Percentiles rank a stretch among this genome's conserved stretches.
Evolutionary conservation across 352 stramenopile species (phyloP).

Genomic region (Paralagenidium karlingii): DNA sequence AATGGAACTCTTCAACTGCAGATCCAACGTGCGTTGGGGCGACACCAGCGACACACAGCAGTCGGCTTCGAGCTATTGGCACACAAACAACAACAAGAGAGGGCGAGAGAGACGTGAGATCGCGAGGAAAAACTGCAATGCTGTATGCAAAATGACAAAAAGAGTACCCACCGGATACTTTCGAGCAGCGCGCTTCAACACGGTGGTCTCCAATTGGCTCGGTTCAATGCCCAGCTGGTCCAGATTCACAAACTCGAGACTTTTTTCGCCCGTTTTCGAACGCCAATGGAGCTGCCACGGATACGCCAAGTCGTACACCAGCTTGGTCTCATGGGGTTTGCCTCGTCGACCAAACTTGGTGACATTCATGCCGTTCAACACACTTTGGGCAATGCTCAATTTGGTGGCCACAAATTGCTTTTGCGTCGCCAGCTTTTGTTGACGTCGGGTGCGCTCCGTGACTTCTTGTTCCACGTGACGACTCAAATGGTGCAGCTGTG

Average conservation of each 20-base stretch:
- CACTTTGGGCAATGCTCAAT: constrained; percentile 36
- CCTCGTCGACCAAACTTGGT: constrained; percentile 61
- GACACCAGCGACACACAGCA: constrained; percentile 48
- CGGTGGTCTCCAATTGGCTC: constrained; percentile 2
- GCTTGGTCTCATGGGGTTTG: constrained; percentile 54
- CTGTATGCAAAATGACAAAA: no score
- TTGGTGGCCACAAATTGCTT: constrained; percentile 58
- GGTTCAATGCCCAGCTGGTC: constrained; percentile 37
- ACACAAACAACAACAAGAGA: no score
- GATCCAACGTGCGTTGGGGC: constrained; percentile 29
- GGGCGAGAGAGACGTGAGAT: no score
- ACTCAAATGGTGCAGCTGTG: constrained; percentile 56
- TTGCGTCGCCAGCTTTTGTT: constrained; percentile 23
- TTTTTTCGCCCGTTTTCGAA: constrained; percentile 65
- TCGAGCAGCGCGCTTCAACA: no score
- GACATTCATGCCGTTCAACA: constrained; percentile 53
- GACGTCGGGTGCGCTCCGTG: constrained; percentile 18
- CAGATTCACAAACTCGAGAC: constrained; percentile 34
- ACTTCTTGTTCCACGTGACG: constrained; percentile 56
- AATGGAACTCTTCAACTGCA: constrained; percentile 47
- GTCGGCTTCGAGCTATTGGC: constrained; percentile 23
- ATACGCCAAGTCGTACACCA: constrained; percentile 50
- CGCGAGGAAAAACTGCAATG: no score
- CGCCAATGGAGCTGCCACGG: constrained; percentile 61
- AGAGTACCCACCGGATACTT: no score